Base-by-base conservation (phyloP, 768 basidiomycete species). In the Hygrophorus russula region DNA sequence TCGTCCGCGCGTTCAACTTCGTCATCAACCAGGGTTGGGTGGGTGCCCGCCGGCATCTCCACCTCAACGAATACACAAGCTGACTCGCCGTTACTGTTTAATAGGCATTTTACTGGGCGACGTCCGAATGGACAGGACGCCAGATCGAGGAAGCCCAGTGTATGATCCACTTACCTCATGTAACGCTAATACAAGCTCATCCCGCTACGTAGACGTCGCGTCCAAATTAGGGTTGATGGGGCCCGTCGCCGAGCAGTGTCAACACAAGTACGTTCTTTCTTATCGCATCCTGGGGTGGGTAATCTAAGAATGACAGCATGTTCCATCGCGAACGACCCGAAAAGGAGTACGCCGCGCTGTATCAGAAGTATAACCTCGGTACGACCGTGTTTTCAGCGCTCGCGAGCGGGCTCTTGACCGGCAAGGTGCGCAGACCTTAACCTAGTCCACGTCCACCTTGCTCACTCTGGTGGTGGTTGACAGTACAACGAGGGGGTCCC, bases 401-500 rank as follows among this genome's bases (percentile, higher is more conserved):
- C 28, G 76, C 76, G n/a, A 64, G 69, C 14, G 88, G 87, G 39
- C 49, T 89, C 36, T 70, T 89, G 17, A 89, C 85, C 9, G 87
- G 86, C 41, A 87, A 88, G 68, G 80, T 76, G 49, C 34, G 46
- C 33, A 24, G 9, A 10, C n/a, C 3, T 0, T 24, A 8, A 12
- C 35, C 44, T 41, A 41, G 4, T 15, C 28, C 24, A 10, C 9
- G 17, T 18, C 35, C 18, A 27, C 24, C 33, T n/a, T n/a, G 1
- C 13, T 37, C 6, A 28, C 9, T 14, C 44, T n/a, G 11, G 13
- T 29, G 44, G 8, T 28, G 38, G 70, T 10, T 18, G 11, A 7
- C 15, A 73, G 79, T 81, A 82, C 63, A 84, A 86, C 60, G 67
- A 82, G 47, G 82, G 84, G 17, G 69, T 90, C 53, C 88, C 88